Base-by-base conservation (phyloP, 306 rosid genomes). In the Vigna trinervia region DNA sequence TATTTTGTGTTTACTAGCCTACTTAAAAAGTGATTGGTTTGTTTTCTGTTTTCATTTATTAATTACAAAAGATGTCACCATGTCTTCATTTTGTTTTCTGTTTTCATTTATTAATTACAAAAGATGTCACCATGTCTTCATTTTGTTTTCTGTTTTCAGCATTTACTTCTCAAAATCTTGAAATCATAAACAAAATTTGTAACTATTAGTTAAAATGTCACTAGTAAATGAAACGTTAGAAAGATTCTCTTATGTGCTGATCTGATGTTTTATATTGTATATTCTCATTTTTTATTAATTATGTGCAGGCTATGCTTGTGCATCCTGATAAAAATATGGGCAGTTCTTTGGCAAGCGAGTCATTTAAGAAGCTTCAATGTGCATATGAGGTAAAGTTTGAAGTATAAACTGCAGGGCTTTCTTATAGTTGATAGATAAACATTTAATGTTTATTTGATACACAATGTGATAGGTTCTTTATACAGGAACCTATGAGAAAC, bases 321-420 rank as follows among this genome's bases (percentile, higher is more conserved):
- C 99, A 96, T 85, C 99, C 99, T 74, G 99, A 96, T 83, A 93
- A 93, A 86, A 96, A 96, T 74, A 96, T 93, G 98, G 97, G 99
- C 52, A 89, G 92, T 83, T 85, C 97, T 3, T 78, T 86, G 63
- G 96, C 99, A 23, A 91, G 98, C 50, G 99, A 96, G 70, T 88
- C 99, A 9, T 96, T 96, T 84, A 89, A 96, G 88, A 93, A 84
- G 85, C 87, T 96, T 74, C 99, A 96, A 81, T 91, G 94, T 73
- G 99, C 99, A 77, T 96, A 88, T 50, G 99, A 96, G 98, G 99
- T 96, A 87, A 77, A 68, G 32, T 57, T 84, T 64, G 39, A 41
- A 52, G 6, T 54, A 57, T 26, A 39, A 26, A 71, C 45, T 61
- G 66, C 69, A 64, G 43, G 23, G n/a, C 26, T 69, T 71, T 79